Evolutionary conservation across 1,139 yeast genomes (phyloP).

Genomic region (Taphrina flavorubra): DNA sequence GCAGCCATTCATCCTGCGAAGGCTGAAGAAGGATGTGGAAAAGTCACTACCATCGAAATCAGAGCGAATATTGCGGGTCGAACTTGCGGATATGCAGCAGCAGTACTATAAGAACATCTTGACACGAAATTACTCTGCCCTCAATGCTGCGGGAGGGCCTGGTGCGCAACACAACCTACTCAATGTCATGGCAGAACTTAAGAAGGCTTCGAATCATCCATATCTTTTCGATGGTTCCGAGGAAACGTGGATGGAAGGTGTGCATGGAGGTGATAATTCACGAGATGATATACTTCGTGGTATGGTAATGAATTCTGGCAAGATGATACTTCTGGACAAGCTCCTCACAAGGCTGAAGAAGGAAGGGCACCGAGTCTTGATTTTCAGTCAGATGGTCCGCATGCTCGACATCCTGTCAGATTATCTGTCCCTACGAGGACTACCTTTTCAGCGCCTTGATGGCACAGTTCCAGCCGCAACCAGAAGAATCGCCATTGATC

Average conservation of each 20-base stretch:
- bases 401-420: constrained; percentile 95
- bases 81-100: constrained; percentile 91
- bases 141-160: constrained; percentile 80
- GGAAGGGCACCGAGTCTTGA: constrained; percentile 94
- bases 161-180: constrained; percentile 81
- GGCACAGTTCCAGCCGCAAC: constrained; percentile 96
- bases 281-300: constrained; percentile 87
- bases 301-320: constrained; percentile 95
- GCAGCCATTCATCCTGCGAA: constrained; percentile 88
- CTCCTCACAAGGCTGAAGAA: constrained; percentile 78
- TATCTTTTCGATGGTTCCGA: constrained; percentile 94
- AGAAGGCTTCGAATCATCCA: constrained; percentile 96
- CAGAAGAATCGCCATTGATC: constrained; percentile 92
- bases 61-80: constrained; percentile 92
- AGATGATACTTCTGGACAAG: constrained; percentile 94
- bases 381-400: constrained; percentile 93
- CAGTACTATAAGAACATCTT: constrained; percentile 92
- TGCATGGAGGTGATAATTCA: constrained; percentile 61
- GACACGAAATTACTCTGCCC: constrained; percentile 87
- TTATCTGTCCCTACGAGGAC: constrained; percentile 86
- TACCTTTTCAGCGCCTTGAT: constrained; percentile 87
- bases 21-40: constrained; percentile 96
- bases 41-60: constrained; percentile 93
- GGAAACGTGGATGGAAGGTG: constrained; percentile 67
- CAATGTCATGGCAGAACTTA: constrained; percentile 92